Evolutionary conservation across 2,329 filamentous ascomycete species (phyloP).

Genomic region (Endothia cerciana): DNA sequence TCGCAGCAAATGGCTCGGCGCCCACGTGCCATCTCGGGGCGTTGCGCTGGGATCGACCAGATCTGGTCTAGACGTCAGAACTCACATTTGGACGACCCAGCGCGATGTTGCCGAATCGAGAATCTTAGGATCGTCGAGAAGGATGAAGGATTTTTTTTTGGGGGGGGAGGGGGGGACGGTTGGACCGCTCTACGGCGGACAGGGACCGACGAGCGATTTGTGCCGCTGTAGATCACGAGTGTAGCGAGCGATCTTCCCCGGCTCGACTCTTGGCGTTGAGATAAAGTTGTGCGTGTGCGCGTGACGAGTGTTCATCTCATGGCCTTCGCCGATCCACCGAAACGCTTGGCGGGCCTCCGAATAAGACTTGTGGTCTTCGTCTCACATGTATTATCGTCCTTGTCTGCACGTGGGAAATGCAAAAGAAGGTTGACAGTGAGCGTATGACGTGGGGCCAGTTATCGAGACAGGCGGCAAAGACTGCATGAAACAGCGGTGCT

Average conservation of each 20-base stretch:
- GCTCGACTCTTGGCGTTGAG: constrained; percentile 18
- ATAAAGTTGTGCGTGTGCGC: constrained; percentile 15
- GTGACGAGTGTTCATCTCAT: not conserved
- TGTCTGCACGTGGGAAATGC: constrained; percentile 7
- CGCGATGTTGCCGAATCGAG: not conserved
- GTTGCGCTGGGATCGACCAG: not conserved
- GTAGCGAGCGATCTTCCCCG: not conserved
- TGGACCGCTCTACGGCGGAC: not conserved
- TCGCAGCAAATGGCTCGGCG: not conserved
- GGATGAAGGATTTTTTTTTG: not conserved
- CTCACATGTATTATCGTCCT: constrained; percentile 13
- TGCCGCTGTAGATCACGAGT: constrained; percentile 7
- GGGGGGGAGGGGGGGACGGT: not conserved
- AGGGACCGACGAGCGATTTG: constrained; percentile 3
- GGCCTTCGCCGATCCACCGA: not conserved
- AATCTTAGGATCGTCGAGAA: not conserved
- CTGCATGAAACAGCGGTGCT: constrained; percentile 4
- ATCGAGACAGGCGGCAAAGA: not conserved
- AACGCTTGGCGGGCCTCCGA: constrained; percentile 13
- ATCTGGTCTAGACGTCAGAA: not conserved
- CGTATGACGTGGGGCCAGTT: not conserved
- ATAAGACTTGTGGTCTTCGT: constrained; percentile 15
- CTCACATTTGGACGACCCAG: not conserved
- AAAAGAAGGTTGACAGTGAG: not conserved
- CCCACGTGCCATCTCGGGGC: not conserved